Conservation (phyloP, 1,139 yeast genomes). For the Debaryomyces psychrophilus region DNA sequence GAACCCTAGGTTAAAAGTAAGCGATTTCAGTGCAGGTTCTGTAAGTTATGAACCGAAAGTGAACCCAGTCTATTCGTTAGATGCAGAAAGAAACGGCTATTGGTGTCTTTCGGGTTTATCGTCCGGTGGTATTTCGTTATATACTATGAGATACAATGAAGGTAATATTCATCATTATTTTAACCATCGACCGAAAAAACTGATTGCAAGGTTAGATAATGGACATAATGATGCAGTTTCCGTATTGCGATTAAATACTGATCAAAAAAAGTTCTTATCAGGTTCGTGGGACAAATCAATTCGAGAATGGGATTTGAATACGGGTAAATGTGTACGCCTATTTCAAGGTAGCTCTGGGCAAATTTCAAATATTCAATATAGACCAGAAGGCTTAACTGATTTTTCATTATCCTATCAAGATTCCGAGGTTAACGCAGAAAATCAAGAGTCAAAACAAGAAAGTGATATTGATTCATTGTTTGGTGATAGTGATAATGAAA, state of each 20-base stretch:
- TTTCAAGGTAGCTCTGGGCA: conserved; percentile 72
- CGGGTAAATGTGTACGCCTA: conserved; percentile 57
- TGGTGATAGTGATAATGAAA: conserved; percentile 74
- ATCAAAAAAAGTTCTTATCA: conserved; percentile 65
- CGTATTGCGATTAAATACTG: conserved; percentile 61
- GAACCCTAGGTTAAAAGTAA: conserved; percentile 48
- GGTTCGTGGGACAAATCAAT: conserved; percentile 91
- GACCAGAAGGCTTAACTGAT: conserved; percentile 69
- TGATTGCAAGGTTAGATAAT: conserved; percentile 13
- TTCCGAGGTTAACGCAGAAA: conserved; percentile 17
- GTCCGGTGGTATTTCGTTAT: conserved; percentile 85
- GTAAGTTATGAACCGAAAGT: conserved; percentile 62
- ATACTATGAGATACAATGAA: conserved; percentile 80
- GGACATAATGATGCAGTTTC: conserved; percentile 80
- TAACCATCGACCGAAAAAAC: conserved; percentile 35
- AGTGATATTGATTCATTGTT: conserved; percentile 76
- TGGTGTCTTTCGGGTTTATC: conserved; percentile 86
- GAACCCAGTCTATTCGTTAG: conserved; percentile 87
- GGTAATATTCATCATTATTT: conserved; percentile 83
- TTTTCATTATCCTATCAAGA: conserved; percentile 24
- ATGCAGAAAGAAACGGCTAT: conserved; percentile 77
- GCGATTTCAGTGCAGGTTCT: conserved; percentile 46
- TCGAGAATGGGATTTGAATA: conserved; percentile 82
- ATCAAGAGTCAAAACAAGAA: conserved; percentile 43
- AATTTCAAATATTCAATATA: conserved; percentile 72